Percentiles rank a stretch among this genome's conserved stretches.
phyloP scores from a whole-genome alignment of 805 yeast genomes.

The Metschnikowia similis region DNA sequence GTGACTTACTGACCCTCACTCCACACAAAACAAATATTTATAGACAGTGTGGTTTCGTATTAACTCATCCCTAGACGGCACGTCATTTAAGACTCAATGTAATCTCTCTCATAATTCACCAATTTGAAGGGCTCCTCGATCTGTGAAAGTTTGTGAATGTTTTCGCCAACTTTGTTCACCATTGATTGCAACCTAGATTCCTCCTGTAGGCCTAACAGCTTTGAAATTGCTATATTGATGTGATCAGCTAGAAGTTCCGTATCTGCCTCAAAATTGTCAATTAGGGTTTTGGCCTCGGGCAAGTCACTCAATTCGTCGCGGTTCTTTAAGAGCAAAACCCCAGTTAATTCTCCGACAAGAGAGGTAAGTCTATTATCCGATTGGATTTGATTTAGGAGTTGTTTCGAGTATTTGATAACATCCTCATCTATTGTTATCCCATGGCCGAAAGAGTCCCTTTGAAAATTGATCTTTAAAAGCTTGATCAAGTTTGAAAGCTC shows the following conservation, averaged over 20 bases:
- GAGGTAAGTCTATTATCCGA: background rate
- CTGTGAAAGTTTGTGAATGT: conserved; percentile 26
- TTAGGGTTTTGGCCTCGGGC: conserved; percentile 10
- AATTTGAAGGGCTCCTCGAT: conserved; percentile 33
- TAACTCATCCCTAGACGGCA: background rate
- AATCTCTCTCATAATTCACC: conserved; percentile 36
- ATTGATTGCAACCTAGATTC: conserved; percentile 31
- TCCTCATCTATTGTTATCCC: conserved; percentile 18
- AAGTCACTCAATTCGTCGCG: conserved; percentile 8
- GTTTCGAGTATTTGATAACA: background rate
- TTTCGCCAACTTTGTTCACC: conserved; percentile 26
- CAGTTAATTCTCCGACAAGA: conserved; percentile 8
- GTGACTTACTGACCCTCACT: background rate
- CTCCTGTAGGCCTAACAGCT: conserved; percentile 24
- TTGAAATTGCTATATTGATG: conserved; percentile 18
- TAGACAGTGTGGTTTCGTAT: background rate
- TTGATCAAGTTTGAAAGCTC: conserved; percentile 22
- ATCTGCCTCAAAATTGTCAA: conserved; percentile 22
- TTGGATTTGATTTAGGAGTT: background rate
- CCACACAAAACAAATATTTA: background rate
- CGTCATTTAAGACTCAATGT: conserved; percentile 17
- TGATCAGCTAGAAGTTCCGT: conserved; percentile 20
- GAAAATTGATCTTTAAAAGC: conserved; percentile 21
- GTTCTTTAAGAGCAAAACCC: conserved; percentile 8
- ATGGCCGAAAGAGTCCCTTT: conserved; percentile 16